A percentile compares a stretch with the other conserved stretches of the same genome.
These are phyloP conservation scores for Moricandia arvensis DNA, from an alignment of 345 rosid species.

Conservation along the genomic window DNA sequence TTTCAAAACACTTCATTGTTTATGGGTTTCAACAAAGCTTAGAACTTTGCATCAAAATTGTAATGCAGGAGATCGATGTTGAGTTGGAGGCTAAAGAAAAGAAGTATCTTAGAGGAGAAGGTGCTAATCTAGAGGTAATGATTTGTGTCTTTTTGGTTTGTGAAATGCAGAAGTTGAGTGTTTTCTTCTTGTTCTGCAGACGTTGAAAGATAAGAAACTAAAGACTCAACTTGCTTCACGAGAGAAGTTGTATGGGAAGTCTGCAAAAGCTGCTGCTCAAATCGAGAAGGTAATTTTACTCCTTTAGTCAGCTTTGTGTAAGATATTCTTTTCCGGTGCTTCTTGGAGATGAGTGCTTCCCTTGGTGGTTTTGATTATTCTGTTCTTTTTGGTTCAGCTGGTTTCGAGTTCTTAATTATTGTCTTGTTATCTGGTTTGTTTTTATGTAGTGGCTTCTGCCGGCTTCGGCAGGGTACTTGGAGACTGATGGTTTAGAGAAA, in stretches of 20 bases:
- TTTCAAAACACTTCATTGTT: neutral
- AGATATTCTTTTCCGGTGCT: neutral
- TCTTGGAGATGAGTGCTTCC: neutral
- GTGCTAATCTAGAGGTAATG: slow-evolving; percentile 68
- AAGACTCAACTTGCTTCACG: slow-evolving; percentile 67
- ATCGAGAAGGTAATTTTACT: slow-evolving; percentile 63
- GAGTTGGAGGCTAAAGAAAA: slow-evolving; percentile 56
- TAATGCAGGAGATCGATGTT: slow-evolving; percentile 48
- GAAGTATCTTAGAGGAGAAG: slow-evolving; percentile 77
- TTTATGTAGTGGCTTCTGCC: slow-evolving; percentile 81
- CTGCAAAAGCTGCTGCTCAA: slow-evolving; percentile 82
- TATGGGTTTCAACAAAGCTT: slow-evolving; percentile 17
- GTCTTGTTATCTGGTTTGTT: slow-evolving; percentile 11
- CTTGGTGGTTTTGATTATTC: neutral
- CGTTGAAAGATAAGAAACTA: slow-evolving; percentile 65
- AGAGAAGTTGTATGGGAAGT: slow-evolving; percentile 61
- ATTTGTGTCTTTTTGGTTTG: slow-evolving; percentile 7
- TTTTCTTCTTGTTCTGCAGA: slow-evolving; percentile 23
- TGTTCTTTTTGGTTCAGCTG: neutral
- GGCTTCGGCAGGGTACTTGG: slow-evolving; percentile 76
- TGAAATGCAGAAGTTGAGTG: slow-evolving; percentile 12
- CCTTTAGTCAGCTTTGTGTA: neutral
- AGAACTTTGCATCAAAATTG: slow-evolving; percentile 8
- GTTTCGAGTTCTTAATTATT: neutral
- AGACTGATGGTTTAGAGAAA: slow-evolving; percentile 83